Conservation (phyloP, 2,329 filamentous ascomycete genomes). For the Penicillium oxalicum region DNA sequence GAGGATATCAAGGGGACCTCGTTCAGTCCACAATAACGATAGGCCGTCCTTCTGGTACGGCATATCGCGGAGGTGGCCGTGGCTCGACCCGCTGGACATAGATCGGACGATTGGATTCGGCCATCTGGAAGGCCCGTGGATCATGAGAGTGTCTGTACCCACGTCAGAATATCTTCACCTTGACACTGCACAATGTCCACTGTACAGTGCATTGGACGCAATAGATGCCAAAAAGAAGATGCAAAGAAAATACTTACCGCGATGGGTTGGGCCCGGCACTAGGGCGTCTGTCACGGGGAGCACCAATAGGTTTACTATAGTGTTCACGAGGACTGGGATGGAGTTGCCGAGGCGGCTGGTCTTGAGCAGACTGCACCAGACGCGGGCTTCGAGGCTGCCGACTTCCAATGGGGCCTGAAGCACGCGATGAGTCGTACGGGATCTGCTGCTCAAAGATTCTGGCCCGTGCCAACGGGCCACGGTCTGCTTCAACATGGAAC, state of each 20-base stretch:
- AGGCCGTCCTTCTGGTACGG: conserved; percentile 18
- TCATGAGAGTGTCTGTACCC: conserved; percentile 14
- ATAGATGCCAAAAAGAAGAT: no score
- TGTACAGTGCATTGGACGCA: no score
- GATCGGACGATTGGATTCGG: conserved; percentile 20
- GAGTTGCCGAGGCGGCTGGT: conserved; percentile 10
- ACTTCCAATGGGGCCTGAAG: conserved; percentile 9
- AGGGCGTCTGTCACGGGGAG: conserved; percentile 15
- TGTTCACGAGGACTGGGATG: conserved; percentile 6
- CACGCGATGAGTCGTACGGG: conserved; percentile 14
- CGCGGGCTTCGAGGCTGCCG: conserved; percentile 10
- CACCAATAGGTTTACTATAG: conserved; percentile 4
- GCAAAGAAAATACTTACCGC: conserved; percentile 16
- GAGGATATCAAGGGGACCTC: background rate
- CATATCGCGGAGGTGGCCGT: conserved; percentile 12
- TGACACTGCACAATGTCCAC: no score
- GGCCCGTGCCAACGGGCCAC: conserved; percentile 9
- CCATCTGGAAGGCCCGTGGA: conserved; percentile 13
- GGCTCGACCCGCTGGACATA: conserved; percentile 21
- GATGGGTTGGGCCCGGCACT: conserved; percentile 11
- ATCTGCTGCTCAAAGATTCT: conserved; percentile 9
- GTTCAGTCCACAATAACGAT: conserved; percentile 28
- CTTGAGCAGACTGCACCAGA: conserved; percentile 8
- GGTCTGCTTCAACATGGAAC: conserved; percentile 12
- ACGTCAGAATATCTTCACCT: conserved; percentile 3